phyloP scores from a whole-genome alignment of 2,329 filamentous ascomycete species.

The Coleophoma eucalyptorum region DNA sequence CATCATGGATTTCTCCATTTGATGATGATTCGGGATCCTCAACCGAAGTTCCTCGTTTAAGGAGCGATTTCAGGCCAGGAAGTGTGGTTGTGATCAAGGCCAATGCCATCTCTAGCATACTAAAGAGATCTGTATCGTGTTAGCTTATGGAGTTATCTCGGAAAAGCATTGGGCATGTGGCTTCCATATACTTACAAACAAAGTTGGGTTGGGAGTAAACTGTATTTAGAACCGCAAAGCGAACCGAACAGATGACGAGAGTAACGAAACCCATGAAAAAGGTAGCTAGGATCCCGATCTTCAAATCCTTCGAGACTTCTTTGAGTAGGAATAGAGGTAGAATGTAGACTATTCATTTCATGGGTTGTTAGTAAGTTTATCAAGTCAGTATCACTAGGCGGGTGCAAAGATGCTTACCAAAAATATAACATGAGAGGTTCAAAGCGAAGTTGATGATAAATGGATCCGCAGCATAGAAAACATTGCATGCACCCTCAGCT shows the following conservation, averaged over 20 bases:
- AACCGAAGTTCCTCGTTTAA: background rate
- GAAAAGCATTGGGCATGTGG: background rate
- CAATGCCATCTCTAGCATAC: constrained; percentile 2
- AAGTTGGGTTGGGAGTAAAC: background rate
- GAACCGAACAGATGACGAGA: background rate
- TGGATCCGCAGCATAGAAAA: background rate
- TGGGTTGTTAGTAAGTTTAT: background rate
- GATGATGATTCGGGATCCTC: background rate
- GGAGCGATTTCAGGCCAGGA: background rate
- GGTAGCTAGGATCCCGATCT: background rate
- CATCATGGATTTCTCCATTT: background rate
- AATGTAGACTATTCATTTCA: background rate
- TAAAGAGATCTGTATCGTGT: background rate
- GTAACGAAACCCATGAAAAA: constrained; percentile 1
- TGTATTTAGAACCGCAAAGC: background rate
- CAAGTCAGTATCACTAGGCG: too few species aligned
- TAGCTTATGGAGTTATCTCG: background rate
- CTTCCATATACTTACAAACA: background rate
- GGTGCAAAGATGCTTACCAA: background rate
- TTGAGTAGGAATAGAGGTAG: background rate
- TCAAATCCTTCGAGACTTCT: background rate
- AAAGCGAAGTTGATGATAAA: background rate
- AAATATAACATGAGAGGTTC: background rate
- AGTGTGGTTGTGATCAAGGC: background rate
- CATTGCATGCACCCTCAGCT: background rate